These are phyloP conservation scores for Populus tomentosa DNA, from an alignment of 441 rosid species.

Conservation along the genomic window DNA sequence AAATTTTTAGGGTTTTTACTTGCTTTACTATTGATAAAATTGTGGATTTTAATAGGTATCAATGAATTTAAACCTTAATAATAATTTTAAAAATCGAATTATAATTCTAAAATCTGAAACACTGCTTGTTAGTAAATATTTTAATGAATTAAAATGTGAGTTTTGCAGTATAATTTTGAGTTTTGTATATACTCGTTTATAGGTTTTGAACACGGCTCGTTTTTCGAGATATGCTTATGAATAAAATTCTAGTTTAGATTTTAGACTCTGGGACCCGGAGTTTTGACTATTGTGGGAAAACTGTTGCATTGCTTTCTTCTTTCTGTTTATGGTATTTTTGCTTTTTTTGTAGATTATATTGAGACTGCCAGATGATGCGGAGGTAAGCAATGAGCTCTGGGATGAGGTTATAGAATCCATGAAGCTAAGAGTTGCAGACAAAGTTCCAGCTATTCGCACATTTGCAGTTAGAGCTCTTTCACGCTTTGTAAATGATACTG, in stretches of 20 bases:
- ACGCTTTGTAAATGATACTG: slow-evolving; percentile 85
- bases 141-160: neutral
- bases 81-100: neutral
- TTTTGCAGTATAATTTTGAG: neutral
- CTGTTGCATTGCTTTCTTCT: neutral
- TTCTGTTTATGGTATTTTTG: slow-evolving; percentile 5
- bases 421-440: slow-evolving; percentile 70
- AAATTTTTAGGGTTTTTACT: neutral
- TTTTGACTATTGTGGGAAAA: neutral
- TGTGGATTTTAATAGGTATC: neutral
- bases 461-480: slow-evolving; percentile 93
- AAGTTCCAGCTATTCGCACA: slow-evolving; percentile 66
- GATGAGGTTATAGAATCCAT: slow-evolving; percentile 82
- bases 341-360: slow-evolving; percentile 54
- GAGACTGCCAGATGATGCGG: slow-evolving; percentile 86
- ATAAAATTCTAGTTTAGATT: too few relatives aligned
- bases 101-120: neutral
- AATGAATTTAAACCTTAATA: neutral
- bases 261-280: neutral
- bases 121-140: neutral
- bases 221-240: neutral
- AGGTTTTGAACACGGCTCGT: neutral
- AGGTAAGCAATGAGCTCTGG: slow-evolving; percentile 72
- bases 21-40: neutral
- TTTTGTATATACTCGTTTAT: too few relatives aligned